phyloP scores from a whole-genome alignment of 768 basidiomycete species.

The Phylloporus rhodoxanthus region DNA sequence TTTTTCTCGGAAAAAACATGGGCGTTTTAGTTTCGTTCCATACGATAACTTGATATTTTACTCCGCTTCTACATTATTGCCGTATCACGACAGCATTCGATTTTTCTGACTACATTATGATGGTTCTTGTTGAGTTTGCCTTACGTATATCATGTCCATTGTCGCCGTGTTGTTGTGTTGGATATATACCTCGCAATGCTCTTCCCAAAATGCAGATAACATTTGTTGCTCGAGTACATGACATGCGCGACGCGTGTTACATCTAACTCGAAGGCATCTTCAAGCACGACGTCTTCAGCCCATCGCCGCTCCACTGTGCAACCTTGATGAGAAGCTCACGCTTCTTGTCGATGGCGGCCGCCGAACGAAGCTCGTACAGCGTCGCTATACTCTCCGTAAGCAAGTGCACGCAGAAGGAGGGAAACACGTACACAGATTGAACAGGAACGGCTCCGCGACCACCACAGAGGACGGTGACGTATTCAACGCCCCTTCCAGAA shows the following conservation, averaged over 20 bases:
- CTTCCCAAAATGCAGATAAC: neutral
- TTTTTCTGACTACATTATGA: neutral
- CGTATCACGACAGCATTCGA: constrained; percentile 3
- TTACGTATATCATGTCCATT: constrained; percentile 18
- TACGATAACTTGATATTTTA: constrained; percentile 14
- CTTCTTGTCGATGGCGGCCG: constrained; percentile 70
- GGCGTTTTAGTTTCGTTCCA: neutral
- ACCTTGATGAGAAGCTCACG: constrained; percentile 67
- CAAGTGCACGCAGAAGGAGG: neutral
- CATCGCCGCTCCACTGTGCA: constrained; percentile 84
- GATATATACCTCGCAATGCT: constrained; percentile 10
- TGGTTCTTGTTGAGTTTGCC: constrained; percentile 13
- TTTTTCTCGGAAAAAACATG: neutral
- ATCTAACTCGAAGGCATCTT: constrained; percentile 64
- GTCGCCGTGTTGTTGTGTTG: constrained; percentile 23
- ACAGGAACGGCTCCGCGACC: constrained; percentile 76
- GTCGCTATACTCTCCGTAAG: constrained; percentile 42
- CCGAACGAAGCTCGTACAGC: constrained; percentile 74
- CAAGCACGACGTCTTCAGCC: constrained; percentile 66
- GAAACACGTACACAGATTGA: constrained; percentile 65
- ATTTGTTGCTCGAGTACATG: neutral
- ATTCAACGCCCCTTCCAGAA: constrained; percentile 56
- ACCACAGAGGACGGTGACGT: constrained; percentile 66
- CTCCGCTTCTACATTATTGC: constrained; percentile 8
- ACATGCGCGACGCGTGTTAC: neutral